Evolutionary conservation across 441 rosid genomes (phyloP).

Genomic region (Euphorbia schlechtendalii): DNA sequence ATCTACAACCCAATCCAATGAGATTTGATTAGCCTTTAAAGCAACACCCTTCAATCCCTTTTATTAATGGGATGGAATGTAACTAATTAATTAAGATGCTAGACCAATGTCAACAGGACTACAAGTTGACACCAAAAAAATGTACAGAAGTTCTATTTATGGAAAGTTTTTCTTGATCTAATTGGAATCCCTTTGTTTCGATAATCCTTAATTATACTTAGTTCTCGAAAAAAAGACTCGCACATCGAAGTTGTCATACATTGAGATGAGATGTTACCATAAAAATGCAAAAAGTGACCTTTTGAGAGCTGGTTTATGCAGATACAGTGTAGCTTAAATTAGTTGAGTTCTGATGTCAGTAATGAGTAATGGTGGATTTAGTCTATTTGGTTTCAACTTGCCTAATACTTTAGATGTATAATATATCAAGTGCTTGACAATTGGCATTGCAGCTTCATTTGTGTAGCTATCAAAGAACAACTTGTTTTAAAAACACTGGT

Average conservation of each 20-base stretch:
- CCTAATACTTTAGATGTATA: neutral
- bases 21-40: neutral
- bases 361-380: neutral
- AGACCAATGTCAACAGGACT: slow-evolving; percentile 10
- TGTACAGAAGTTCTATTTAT: slow-evolving; percentile 14
- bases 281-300: neutral
- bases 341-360: neutral
- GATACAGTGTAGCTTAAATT: neutral
- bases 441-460: neutral
- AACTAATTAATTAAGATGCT: slow-evolving; percentile 4
- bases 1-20: slow-evolving; percentile 17
- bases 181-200: neutral
- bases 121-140: slow-evolving; percentile 16
- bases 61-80: neutral
- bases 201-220: too few species aligned
- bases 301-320: neutral
- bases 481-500: neutral
- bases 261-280: neutral
- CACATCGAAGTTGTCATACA: neutral
- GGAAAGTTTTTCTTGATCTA: slow-evolving; percentile 8
- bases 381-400: too few species aligned
- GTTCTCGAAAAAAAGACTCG: too few species aligned
- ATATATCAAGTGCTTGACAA: neutral
- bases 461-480: neutral
- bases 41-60: slow-evolving; percentile 7